phyloP scores from a whole-genome alignment of 805 yeast species.

The Kuraishia hungarica region DNA sequence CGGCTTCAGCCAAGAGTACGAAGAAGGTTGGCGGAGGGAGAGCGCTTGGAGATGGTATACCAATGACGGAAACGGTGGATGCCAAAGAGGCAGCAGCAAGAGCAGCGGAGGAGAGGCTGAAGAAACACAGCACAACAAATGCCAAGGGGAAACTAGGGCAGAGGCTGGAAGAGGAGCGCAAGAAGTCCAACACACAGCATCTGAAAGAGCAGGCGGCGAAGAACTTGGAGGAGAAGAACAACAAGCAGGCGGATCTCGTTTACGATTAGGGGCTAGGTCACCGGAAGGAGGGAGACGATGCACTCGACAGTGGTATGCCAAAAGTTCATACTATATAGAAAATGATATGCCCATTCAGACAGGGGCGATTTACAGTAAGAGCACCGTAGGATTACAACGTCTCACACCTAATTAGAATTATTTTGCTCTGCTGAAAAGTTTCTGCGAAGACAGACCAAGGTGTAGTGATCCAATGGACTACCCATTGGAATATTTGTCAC shows the following conservation, averaged over 20 bases:
- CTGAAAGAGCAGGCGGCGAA: slow-evolving; percentile 1
- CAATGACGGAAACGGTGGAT: not conserved
- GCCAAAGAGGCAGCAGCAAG: slow-evolving; percentile 8
- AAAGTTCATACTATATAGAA: not conserved
- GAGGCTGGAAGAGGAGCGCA: slow-evolving; percentile 1
- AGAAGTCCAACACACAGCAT: not conserved
- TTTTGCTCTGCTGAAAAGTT: too few relatives aligned
- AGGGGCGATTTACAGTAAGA: too few relatives aligned
- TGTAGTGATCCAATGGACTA: too few relatives aligned
- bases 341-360: too few relatives aligned
- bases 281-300: not conserved
- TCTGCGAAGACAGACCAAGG: too few relatives aligned
- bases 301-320: too few relatives aligned
- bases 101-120: slow-evolving; percentile 7
- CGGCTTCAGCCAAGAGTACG: not conserved
- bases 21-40: not conserved
- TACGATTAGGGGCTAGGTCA: not conserved
- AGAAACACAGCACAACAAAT: not conserved
- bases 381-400: too few relatives aligned
- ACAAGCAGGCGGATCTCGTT: not conserved
- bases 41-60: not conserved
- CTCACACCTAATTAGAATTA: too few relatives aligned
- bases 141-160: not conserved
- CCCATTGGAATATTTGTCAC: too few relatives aligned
- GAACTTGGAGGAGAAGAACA: not conserved